Base-by-base conservation (phyloP, 1,284 basidiomycete genomes). In the Lignosus rhinocerotis region DNA sequence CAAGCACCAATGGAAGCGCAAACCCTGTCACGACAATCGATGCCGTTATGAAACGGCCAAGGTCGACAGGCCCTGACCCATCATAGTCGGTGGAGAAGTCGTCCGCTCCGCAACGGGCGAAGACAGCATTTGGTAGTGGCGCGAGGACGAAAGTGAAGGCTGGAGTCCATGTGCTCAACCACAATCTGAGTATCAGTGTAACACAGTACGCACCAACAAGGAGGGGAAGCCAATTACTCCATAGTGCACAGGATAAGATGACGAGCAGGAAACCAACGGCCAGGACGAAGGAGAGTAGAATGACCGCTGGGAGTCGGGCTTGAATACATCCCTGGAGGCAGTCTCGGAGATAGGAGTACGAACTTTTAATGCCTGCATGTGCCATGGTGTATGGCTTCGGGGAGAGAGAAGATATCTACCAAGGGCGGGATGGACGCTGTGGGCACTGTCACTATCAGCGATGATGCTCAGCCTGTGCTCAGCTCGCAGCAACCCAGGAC, bases 211-310 rank as follows among this genome's bases (percentile, higher is more conserved):
- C 69, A 97, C 96, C 96, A 66, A 98, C 96, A 65, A 99, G 84
- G 51, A 99, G 80, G 46, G 97, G 97, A 14, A 99, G 80, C 97
- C 97, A 99, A 75, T 99, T 99, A 36, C 86, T 77, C 90, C 92
- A 99, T 39, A 99, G 79, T 25, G 97, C 96, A 73, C 97, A 99
- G 1, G 94, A 96, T 32, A 99, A 88, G 74, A 99, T 99, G 72
- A 99, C 93, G 70, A 99, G 86, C 57, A 99, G 79, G 78, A 99
- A 99, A 30, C 97, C 97, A 32, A 97, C 84, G 12, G 97, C 97
- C 43, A 99, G 87, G 58, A 98, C 93, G 75, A 99, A 97, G 4
- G 96, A 95, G 53, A 98, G 86, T 59, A 96, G 81, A 67, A 97
- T 94, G 67, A 97, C 94, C 69, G 93, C 94, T 96, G 54, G 56